Evolutionary conservation across 148 eudicot species (phyloP).

Genomic region (Camellia granthamiana): DNA sequence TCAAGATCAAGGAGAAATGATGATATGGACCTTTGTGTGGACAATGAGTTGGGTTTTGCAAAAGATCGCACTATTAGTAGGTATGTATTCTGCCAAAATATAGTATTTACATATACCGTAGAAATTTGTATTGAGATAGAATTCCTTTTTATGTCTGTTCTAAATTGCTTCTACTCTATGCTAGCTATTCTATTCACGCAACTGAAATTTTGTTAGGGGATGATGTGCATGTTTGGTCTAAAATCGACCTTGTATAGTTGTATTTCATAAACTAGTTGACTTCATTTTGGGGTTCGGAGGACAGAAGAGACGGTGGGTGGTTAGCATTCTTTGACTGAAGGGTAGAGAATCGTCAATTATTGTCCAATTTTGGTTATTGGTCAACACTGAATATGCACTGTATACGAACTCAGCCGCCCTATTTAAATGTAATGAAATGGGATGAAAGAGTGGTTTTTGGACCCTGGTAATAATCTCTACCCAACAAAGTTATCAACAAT

Average conservation of each 20-base stretch:
- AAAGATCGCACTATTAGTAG: slow-evolving; percentile 95
- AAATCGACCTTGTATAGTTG: neutral
- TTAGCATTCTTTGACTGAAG: neutral
- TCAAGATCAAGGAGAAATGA: slow-evolving; percentile 77
- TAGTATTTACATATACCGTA: neutral
- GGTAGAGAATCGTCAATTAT: neutral
- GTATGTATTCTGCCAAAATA: slow-evolving; percentile 28
- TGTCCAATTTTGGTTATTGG: neutral
- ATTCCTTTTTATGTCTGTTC: too few species aligned
- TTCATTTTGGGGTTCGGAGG: neutral
- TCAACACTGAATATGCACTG: neutral
- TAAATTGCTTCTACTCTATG: too few species aligned
- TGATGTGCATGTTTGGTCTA: neutral
- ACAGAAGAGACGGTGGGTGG: neutral
- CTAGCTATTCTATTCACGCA: neutral
- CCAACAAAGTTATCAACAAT: neutral
- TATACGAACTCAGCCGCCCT: neutral
- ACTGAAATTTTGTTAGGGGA: neutral
- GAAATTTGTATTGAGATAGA: neutral
- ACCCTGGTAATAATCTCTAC: too few species aligned
- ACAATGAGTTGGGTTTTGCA: slow-evolving; percentile 87
- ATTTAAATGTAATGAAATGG: neutral
- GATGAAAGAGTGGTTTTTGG: neutral
- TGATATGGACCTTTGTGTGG: slow-evolving; percentile 77
- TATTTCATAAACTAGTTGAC: neutral